Evolutionary conservation across 345 rosid species (phyloP), one percentile per base, ranked within the genome.

Genomic region (Bruguiera sexangula): DNA sequence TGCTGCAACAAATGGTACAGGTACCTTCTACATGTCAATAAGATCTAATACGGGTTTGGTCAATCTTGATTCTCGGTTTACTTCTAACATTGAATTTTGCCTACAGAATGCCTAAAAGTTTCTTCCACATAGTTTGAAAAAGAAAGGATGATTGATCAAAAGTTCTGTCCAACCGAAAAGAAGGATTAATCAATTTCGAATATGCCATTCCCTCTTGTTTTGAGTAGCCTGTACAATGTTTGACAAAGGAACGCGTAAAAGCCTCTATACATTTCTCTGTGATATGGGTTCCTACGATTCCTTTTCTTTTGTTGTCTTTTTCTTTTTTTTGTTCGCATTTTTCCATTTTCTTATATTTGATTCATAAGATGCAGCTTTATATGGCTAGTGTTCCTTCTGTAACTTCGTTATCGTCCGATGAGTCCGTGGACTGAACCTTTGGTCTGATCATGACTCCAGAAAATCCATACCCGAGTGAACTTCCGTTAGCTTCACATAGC

Each of bases 381-480:
- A 87, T 85, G 2, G 96, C 88, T 8, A 95, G 71, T 31, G 93
- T 84, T 69, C 97, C 97, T 80, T 91, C 98, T 3, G 76, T 64
- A 66, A 82, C 63, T 79, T 86, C 89, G 81, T 73, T 86, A 53
- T 87, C 99, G 21, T 91, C 97, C 26, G 88, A 78, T 60, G 89
- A 75, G 77, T 94, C 98, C 1, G 84, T 63, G 32, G 70, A 48
- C 72, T 59, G 85, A 64, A 67, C 39, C 82, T 87, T 95, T 27
- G 97, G 81, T 77, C 83, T 90, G 62, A 66, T 85, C 81, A 73
- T 73, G 20, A 85, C 74, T 54, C 96, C 80, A 19, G 97, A 85
- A 84, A 80, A 91, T 72, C 99, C 99, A 64, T 95, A 95, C 15
- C 99, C 99, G 62, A 87, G 93, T 34, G 99, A 95, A 75, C 96